phyloP scores from a whole-genome alignment of 139 green algal species.

The Desmodesmus armatus region DNA sequence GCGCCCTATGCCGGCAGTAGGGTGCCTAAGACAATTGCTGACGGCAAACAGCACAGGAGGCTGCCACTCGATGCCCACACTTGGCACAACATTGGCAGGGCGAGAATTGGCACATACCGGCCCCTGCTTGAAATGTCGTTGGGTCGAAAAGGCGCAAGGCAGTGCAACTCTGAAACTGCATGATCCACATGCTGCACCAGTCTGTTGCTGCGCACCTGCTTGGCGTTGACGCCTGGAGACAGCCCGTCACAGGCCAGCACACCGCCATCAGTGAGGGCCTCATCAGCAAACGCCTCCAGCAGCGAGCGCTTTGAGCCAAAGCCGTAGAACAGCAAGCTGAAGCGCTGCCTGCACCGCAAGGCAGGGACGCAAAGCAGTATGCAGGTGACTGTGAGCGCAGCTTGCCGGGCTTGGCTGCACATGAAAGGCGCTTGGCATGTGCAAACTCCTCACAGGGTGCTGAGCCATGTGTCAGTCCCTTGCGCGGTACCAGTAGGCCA shows the following conservation, averaged over 20 bases:
- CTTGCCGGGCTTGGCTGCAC: not conserved
- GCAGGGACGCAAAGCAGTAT: not conserved
- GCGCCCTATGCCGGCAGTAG: too few relatives aligned
- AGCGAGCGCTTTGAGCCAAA: conserved; percentile 85
- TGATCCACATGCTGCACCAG: too few relatives aligned
- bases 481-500: too few relatives aligned
- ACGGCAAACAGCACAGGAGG: too few relatives aligned
- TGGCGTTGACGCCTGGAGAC: conserved; percentile 53
- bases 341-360: conserved; percentile 58
- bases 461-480: not conserved
- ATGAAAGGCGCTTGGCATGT: not conserved
- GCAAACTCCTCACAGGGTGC: not conserved
- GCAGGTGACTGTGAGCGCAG: not conserved
- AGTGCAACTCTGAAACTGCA: too few relatives aligned
- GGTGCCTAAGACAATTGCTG: too few relatives aligned
- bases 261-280: conserved; percentile 58
- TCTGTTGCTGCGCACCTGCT: too few relatives aligned
- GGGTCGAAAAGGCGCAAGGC: too few relatives aligned
- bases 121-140: too few relatives aligned
- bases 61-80: too few relatives aligned
- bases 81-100: too few relatives aligned
- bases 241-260: conserved; percentile 71
- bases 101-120: too few relatives aligned
- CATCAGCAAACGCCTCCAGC: conserved; percentile 75
- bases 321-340: conserved; percentile 89